phyloP scores from a whole-genome alignment of 805 yeast species.

The Starmerella stigmatis region DNA sequence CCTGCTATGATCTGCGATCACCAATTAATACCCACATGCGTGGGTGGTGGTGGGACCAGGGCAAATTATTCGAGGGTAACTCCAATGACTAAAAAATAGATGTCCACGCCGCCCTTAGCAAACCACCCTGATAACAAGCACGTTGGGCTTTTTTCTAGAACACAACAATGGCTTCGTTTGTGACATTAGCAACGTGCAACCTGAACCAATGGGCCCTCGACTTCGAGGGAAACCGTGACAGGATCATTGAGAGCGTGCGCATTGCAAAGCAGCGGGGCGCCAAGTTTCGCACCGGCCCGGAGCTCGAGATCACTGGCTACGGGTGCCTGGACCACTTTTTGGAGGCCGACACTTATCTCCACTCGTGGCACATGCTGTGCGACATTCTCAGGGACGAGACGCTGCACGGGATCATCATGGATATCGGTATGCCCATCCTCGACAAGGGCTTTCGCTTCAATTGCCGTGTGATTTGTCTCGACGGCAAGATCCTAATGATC shows the following conservation, averaged over 20 bases:
- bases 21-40: too few relatives aligned
- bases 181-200: constrained; percentile 87
- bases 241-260: constrained; percentile 70
- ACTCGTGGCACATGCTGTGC: constrained; percentile 90
- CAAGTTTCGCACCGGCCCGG: constrained; percentile 87
- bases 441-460: constrained; percentile 84
- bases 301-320: constrained; percentile 86
- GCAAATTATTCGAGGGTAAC: too few relatives aligned
- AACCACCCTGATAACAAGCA: too few relatives aligned
- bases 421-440: constrained; percentile 88
- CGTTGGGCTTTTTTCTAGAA: background rate
- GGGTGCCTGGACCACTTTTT: constrained; percentile 67
- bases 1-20: too few relatives aligned
- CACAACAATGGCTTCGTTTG: constrained; percentile 64
- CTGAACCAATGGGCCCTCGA: constrained; percentile 98
- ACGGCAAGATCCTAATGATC: constrained; percentile 70
- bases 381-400: constrained; percentile 58
- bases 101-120: too few relatives aligned
- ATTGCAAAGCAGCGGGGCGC: constrained; percentile 72
- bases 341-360: constrained; percentile 78
- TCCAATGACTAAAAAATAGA: background rate
- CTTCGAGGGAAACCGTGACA: constrained; percentile 90
- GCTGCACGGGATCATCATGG: constrained; percentile 68
- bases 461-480: constrained; percentile 73
- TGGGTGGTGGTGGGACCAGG: too few relatives aligned